Percentiles rank a stretch among this genome's conserved stretches.
These are phyloP conservation scores for Talaromyces pinophilus DNA, from an alignment of 2,329 filamentous ascomycete genomes.

Conservation along the genomic window DNA sequence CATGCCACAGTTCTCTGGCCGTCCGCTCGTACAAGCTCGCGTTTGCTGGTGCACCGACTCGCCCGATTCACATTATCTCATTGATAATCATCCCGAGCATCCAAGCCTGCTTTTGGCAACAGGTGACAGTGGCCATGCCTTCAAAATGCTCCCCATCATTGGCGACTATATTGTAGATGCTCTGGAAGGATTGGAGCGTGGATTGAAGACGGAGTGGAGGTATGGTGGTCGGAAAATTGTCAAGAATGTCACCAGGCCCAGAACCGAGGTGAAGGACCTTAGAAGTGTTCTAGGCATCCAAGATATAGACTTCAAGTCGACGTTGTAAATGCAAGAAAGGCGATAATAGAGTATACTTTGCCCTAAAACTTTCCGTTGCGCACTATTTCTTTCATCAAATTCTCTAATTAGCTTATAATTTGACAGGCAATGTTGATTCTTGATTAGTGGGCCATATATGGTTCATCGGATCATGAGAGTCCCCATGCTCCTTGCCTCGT, in stretches of 20 bases:
- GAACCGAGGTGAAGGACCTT: conserved; percentile 15
- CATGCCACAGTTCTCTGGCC: conserved; percentile 54
- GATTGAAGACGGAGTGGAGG: conserved; percentile 19
- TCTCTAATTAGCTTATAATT: not conserved
- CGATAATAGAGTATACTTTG: not conserved
- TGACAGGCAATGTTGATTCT: not conserved
- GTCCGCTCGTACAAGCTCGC: conserved; percentile 50
- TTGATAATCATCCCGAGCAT: conserved; percentile 46
- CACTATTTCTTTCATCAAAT: not conserved
- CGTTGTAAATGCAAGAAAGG: not conserved
- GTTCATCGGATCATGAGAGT: no score
- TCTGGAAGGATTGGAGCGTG: conserved; percentile 13
- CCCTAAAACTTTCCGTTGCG: not conserved
- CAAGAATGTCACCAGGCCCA: conserved; percentile 16
- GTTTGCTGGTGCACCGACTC: conserved; percentile 62
- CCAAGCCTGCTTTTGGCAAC: conserved; percentile 12
- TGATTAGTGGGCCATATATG: no score
- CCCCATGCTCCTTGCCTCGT: not conserved
- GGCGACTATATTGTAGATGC: conserved; percentile 21
- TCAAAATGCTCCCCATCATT: conserved; percentile 21
- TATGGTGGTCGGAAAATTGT: conserved; percentile 16
- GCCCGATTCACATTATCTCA: conserved; percentile 55
- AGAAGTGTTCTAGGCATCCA: conserved; percentile 3
- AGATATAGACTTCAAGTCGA: not conserved
- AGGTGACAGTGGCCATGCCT: conserved; percentile 28